Evolutionary conservation across 257 asterid genomes (phyloP).

Genomic region (Fraxinus pennsylvanica): DNA sequence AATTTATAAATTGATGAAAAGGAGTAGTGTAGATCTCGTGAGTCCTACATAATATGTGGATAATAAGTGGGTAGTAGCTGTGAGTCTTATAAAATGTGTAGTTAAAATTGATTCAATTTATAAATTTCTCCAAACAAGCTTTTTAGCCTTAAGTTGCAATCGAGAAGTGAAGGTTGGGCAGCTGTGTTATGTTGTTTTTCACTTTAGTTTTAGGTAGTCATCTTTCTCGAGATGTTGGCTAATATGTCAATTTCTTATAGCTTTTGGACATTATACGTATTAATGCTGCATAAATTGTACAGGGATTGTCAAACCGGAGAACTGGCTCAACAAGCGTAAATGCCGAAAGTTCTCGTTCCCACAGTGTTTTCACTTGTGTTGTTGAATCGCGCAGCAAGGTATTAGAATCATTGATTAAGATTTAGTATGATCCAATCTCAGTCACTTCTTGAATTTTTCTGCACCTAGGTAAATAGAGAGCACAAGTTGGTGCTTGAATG

Average conservation of each 20-base stretch:
- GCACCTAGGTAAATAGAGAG: slow-evolving; percentile 20
- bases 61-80: background rate
- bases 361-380: slow-evolving; percentile 95
- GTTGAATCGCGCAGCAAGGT: slow-evolving; percentile 98
- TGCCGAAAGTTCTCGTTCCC: slow-evolving; percentile 99
- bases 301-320: slow-evolving; percentile 94
- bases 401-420: slow-evolving; percentile 24
- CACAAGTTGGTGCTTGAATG: slow-evolving; percentile 1
- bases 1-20: background rate
- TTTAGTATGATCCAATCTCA: background rate
- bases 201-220: background rate
- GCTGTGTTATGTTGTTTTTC: slow-evolving; percentile 13
- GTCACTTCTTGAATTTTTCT: slow-evolving; percentile 10
- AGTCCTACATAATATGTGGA: background rate
- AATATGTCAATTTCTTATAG: slow-evolving; percentile 10
- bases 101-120: background rate
- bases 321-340: slow-evolving; percentile 87
- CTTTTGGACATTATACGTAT: slow-evolving; percentile 20
- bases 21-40: background rate
- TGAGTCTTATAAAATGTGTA: background rate
- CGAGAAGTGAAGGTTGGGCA: slow-evolving; percentile 12
- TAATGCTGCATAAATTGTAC: slow-evolving; percentile 28
- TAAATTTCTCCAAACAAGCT: background rate
- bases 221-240: slow-evolving; percentile 17
- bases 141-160: slow-evolving; percentile 16